Evolutionary conservation across 257 asterid genomes (phyloP).

Genomic region (Parsonsia alboflavescens): DNA sequence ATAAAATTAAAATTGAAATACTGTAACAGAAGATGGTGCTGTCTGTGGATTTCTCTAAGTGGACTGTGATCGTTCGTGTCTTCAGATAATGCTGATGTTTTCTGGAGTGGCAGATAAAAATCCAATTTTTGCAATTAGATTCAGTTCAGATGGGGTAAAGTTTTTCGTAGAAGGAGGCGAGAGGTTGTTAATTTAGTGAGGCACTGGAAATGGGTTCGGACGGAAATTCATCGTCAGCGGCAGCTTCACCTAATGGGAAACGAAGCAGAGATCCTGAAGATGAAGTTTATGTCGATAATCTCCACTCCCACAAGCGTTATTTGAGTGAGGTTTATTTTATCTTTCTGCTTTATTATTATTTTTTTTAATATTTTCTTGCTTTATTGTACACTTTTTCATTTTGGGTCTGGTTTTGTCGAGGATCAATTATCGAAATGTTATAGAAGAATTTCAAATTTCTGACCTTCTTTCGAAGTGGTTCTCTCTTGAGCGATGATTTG

Average conservation of each 20-base stretch:
- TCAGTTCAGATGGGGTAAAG: neutral
- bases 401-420: neutral
- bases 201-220: constrained; percentile 46
- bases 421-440: neutral
- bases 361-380: neutral
- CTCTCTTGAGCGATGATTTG: neutral
- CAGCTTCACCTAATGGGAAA: constrained; percentile 45
- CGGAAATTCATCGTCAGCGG: constrained; percentile 34
- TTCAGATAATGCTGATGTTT: neutral
- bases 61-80: neutral
- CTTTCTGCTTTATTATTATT: no score
- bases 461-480: neutral
- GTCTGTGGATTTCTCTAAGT: neutral
- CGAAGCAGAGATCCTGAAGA: constrained; percentile 89
- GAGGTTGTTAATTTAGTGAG: neutral
- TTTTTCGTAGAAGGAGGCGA: neutral
- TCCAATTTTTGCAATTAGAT: neutral
- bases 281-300: constrained; percentile 88
- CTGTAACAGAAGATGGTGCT: neutral
- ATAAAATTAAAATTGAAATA: no score
- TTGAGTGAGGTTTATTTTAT: constrained; percentile 71
- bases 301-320: constrained; percentile 90
- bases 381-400: neutral
- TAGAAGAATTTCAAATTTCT: neutral
- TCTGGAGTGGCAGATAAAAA: neutral